A percentile compares a stretch with the other conserved stretches of the same genome.
Evolutionary conservation across 2,329 filamentous ascomycete species (phyloP).

Genomic region (Lomentospora prolificans): DNA sequence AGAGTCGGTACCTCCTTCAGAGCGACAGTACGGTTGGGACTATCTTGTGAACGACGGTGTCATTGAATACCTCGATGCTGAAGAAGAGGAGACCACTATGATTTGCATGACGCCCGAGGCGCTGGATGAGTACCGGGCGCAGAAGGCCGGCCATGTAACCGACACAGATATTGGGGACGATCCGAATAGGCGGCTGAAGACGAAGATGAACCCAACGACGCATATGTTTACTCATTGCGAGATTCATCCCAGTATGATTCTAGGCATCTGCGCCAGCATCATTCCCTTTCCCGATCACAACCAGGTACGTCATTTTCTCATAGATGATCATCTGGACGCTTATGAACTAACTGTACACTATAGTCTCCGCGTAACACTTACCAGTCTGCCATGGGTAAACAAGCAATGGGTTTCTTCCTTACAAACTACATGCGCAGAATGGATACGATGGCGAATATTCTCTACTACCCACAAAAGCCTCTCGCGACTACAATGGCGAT

Average conservation of each 20-base stretch:
- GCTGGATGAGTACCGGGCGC: slow-evolving; percentile 64
- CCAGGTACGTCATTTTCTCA: slow-evolving; percentile 44
- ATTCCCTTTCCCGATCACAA: slow-evolving; percentile 99
- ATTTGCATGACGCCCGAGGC: slow-evolving; percentile 99
- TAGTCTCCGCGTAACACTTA: slow-evolving; percentile 97
- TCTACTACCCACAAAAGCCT: slow-evolving; percentile 98
- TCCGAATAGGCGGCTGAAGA: slow-evolving; percentile 78
- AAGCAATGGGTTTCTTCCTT: slow-evolving; percentile 98
- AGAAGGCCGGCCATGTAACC: slow-evolving; percentile 55
- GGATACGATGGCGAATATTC: slow-evolving; percentile 99
- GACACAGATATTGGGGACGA: slow-evolving; percentile 55
- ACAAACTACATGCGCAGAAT: slow-evolving; percentile 96
- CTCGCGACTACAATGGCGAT: slow-evolving; percentile 91
- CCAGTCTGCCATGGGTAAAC: slow-evolving; percentile 99
- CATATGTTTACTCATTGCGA: slow-evolving; percentile 97
- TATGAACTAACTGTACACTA: slow-evolving; percentile 23
- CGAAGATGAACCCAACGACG: slow-evolving; percentile 74
- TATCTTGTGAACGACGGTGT: slow-evolving; percentile 75
- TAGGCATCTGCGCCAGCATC: slow-evolving; percentile 97
- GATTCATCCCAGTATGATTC: slow-evolving; percentile 97
- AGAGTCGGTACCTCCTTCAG: slow-evolving; percentile 55
- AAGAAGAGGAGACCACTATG: slow-evolving; percentile 98
- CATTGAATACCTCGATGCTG: slow-evolving; percentile 92
- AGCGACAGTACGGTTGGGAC: slow-evolving; percentile 75
- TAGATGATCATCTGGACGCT: background rate